These are phyloP conservation scores for Sporothrix schenckii DNA, from an alignment of 2,329 filamentous ascomycete species.

Conservation along the genomic window DNA sequence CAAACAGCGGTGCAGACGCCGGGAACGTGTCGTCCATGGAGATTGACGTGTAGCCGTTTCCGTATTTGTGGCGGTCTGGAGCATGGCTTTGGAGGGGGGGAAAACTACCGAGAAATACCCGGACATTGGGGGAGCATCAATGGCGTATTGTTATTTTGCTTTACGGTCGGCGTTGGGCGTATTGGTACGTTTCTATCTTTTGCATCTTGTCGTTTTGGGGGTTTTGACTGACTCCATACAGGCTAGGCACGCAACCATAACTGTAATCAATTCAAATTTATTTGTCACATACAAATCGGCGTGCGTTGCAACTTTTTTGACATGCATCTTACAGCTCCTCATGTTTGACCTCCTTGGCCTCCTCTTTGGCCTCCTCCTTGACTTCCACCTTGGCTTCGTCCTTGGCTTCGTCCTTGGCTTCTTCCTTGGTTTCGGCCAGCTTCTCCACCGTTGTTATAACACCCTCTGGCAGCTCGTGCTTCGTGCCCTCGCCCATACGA, in stretches of 20 bases:
- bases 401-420: constrained; percentile 42
- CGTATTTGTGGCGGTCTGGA: no score
- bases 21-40: constrained; percentile 47
- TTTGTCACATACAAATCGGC: not conserved
- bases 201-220: not conserved
- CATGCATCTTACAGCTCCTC: constrained; percentile 47
- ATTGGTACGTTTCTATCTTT: not conserved
- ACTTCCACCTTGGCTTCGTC: constrained; percentile 45
- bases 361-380: constrained; percentile 16
- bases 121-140: not conserved
- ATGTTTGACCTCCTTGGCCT: constrained; percentile 42
- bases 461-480: constrained; percentile 70
- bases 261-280: not conserved
- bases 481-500: constrained; percentile 81
- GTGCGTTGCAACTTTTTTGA: not conserved
- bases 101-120: not conserved
- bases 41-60: constrained; percentile 45
- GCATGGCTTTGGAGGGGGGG: not conserved
- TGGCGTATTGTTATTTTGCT: not conserved
- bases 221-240: not conserved
- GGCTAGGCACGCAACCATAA: not conserved
- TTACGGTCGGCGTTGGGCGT: constrained; percentile 15
- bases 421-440: constrained; percentile 42
- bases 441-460: constrained; percentile 50
- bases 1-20: not conserved